Conservation (phyloP, 805 yeast species). For the Nakazawaea ambrosiae region DNA sequence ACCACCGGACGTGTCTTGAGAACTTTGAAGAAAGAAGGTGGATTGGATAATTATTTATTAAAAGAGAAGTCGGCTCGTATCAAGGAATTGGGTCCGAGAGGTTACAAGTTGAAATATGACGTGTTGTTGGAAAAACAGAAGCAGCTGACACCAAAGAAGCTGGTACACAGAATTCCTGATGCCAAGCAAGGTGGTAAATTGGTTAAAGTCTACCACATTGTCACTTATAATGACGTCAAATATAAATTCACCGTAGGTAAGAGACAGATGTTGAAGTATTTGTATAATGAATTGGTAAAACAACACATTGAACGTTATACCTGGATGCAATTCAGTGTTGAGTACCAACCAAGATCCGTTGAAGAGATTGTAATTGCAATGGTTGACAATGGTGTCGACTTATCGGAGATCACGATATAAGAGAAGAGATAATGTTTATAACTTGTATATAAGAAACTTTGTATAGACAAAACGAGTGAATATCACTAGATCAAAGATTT, state of each 20-base stretch:
- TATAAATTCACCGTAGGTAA: constrained; percentile 54
- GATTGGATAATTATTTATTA: constrained; percentile 79
- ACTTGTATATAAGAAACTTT: not conserved
- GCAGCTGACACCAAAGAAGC: constrained; percentile 31
- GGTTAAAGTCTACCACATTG: constrained; percentile 43
- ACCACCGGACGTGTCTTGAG: constrained; percentile 77
- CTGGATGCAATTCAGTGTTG: constrained; percentile 39
- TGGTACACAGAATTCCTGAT: constrained; percentile 25
- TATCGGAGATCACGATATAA: constrained; percentile 12
- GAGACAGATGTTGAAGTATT: constrained; percentile 47
- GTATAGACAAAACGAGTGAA: too few species aligned
- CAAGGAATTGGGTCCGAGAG: constrained; percentile 87
- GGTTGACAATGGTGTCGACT: constrained; percentile 35
- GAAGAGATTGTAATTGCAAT: constrained; percentile 44
- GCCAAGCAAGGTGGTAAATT: constrained; percentile 22
- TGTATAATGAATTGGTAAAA: constrained; percentile 44
- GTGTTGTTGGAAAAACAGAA: constrained; percentile 42
- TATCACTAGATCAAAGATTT: too few species aligned
- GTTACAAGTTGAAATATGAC: constrained; percentile 83
- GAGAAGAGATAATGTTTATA: too few species aligned
- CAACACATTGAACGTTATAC: constrained; percentile 34
- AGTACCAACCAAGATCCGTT: constrained; percentile 36
- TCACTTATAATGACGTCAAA: constrained; percentile 32
- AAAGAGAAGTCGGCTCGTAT: constrained; percentile 86
- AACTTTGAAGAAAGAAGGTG: constrained; percentile 91